Evolutionary conservation across 2,329 filamentous ascomycete species (phyloP), one percentile per base, ranked within the genome.

Genomic region (Colletotrichum orbiculare): DNA sequence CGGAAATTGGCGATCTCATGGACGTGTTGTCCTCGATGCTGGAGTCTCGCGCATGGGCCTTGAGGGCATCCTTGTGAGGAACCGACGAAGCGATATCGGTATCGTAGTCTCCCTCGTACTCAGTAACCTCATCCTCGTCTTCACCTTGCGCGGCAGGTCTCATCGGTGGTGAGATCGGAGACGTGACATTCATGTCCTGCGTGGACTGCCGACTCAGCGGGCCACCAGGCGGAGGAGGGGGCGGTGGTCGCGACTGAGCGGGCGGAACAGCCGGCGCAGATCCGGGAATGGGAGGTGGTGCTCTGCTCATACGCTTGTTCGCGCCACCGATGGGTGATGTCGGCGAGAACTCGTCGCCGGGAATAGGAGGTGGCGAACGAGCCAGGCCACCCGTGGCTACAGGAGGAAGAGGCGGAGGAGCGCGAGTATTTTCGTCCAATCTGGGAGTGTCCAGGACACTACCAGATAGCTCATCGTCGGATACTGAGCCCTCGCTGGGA

Each of bases 51-150:
- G 85, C 87, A 76, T 97, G 93, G 8, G 92, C 82, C 76, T 95
- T 97, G 67, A 98, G 78, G 1, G 95, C 94, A 79, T 97, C 95
- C 78, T 97, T 97, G 77, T 97, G 93, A 60, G 92, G 93, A n/a
- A 88, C 93, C 9, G 93, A 91, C n/a, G 94, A 93, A 2, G 91
- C 94, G 74, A 98, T 98, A 75, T 98, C 96, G 7, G 96, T 98
- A 71, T 98, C 96, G 75, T 98, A 98, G 74, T 98, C 96, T 7
- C 95, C 96, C 74, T 99, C 96, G 73, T 98, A 98, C 73, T 97
- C 95, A 0, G 93, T 96, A 39, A 93, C 86, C 72, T 96, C 94
- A 9, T 62, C 62, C 64, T 91, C 93, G 64, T 91, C 90, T 34
- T 88, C 89, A 12, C 90, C 89, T 38, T 91, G 90, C 33, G 80